phyloP scores from a whole-genome alignment of 192 early-diverging fungal genomes.

The Gaertneriomyces semiglobifer region DNA sequence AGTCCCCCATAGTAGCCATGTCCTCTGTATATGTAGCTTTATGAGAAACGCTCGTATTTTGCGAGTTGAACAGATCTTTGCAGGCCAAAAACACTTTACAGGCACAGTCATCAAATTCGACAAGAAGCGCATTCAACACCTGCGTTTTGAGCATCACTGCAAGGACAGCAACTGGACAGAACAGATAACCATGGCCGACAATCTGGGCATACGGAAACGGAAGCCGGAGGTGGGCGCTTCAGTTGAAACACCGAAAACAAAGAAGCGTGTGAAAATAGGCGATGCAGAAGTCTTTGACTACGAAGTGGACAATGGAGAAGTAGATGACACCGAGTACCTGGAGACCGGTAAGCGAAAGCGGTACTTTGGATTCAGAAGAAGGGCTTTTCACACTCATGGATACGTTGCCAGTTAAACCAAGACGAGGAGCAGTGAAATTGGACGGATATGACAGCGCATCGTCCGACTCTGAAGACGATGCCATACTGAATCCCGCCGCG shows the following conservation, averaged over 20 bases:
- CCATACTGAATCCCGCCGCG: not conserved
- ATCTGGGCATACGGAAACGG: conserved; percentile 10
- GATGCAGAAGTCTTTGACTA: conserved; percentile 3
- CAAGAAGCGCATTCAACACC: not conserved
- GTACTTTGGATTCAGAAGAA: conserved; percentile 4
- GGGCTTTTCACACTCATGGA: not conserved
- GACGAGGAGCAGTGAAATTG: conserved; percentile 27
- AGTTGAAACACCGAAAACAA: conserved; percentile 1
- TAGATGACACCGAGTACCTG: conserved; percentile 34
- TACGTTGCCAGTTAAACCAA: conserved; percentile 11
- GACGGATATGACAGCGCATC: conserved; percentile 38
- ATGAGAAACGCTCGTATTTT: not conserved
- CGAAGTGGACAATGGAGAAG: conserved; percentile 14
- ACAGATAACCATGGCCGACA: not conserved
- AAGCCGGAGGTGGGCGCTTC: conserved; percentile 1
- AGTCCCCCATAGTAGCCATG: too few species aligned
- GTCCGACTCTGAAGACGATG: conserved; percentile 25
- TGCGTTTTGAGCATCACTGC: not conserved
- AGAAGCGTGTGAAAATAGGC: conserved; percentile 32
- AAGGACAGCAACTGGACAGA: not conserved
- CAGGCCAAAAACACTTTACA: not conserved
- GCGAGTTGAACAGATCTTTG: conserved; percentile 1
- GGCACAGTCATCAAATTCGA: not conserved
- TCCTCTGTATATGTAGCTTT: not conserved
- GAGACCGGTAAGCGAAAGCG: conserved; percentile 23